Evolutionary conservation across 257 asterid species (phyloP).

Genomic region (Fraxinus quadrangulata): DNA sequence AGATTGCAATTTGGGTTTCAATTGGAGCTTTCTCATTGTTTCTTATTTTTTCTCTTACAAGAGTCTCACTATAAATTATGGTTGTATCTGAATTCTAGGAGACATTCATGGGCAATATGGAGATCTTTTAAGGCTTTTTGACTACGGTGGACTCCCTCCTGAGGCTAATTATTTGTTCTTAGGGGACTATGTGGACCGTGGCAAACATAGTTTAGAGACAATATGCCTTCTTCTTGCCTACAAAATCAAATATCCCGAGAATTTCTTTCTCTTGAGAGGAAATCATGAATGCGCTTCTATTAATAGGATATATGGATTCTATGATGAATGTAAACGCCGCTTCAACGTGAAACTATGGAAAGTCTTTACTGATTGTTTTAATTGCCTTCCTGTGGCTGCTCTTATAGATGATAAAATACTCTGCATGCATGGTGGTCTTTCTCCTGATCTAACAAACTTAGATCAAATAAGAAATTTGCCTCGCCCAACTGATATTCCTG

Average conservation of each 20-base stretch:
- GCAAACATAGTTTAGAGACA: conserved; percentile 45
- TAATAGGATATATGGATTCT: background rate
- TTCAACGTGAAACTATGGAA: background rate
- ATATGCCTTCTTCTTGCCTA: conserved; percentile 14
- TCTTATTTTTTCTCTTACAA: background rate
- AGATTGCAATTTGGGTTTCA: background rate
- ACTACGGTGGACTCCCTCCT: conserved; percentile 42
- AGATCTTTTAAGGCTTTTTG: conserved; percentile 27
- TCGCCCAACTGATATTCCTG: conserved; percentile 45
- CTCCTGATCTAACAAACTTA: conserved; percentile 40
- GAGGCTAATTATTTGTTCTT: conserved; percentile 40
- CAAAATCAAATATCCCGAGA: background rate
- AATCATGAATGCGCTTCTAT: background rate
- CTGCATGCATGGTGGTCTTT: conserved; percentile 32
- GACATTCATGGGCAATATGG: conserved; percentile 46
- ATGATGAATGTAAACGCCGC: background rate
- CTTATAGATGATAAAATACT: background rate
- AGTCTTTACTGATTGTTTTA: background rate
- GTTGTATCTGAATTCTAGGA: conserved; percentile 30
- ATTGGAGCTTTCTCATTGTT: background rate
- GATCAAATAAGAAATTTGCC: conserved; percentile 37
- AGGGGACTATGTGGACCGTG: conserved; percentile 46
- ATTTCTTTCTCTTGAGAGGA: background rate
- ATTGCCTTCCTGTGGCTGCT: background rate
- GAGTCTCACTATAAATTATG: background rate